phyloP scores from a whole-genome alignment of 2,329 filamentous ascomycete species.

The Neobulgaria alba region DNA sequence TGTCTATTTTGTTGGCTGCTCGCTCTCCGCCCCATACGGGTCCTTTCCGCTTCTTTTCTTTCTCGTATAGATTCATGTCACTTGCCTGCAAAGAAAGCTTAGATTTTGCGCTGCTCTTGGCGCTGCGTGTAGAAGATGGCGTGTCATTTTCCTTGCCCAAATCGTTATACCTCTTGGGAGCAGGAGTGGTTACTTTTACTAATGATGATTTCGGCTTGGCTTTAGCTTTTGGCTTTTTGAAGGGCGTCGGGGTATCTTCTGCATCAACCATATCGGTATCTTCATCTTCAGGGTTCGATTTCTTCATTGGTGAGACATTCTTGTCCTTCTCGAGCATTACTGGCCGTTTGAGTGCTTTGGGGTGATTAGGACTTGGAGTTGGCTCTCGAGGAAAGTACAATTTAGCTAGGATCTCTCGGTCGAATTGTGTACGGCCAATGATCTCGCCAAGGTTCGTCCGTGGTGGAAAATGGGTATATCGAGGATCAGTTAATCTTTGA shows the following conservation, averaged over 20 bases:
- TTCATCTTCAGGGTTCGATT: slow-evolving; percentile 1
- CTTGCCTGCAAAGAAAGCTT: slow-evolving; percentile 68
- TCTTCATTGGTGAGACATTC: slow-evolving; percentile 18
- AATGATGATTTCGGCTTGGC: slow-evolving; percentile 8
- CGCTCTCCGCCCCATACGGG: slow-evolving; percentile 53
- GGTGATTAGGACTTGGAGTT: slow-evolving; percentile 36
- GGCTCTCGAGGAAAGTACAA: slow-evolving; percentile 50
- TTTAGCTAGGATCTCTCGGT: slow-evolving; percentile 51
- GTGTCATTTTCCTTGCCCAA: slow-evolving; percentile 77
- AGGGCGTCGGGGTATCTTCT: slow-evolving; percentile 18
- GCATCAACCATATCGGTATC: slow-evolving; percentile 7
- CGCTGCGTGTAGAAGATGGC: slow-evolving; percentile 70
- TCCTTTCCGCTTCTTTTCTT: slow-evolving; percentile 74
- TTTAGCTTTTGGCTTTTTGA: slow-evolving; percentile 10
- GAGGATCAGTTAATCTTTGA: slow-evolving; percentile 60
- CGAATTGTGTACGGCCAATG: slow-evolving; percentile 79
- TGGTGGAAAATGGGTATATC: slow-evolving; percentile 79
- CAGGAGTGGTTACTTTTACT: slow-evolving; percentile 38
- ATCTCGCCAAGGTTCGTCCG: slow-evolving; percentile 90
- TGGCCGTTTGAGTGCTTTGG: slow-evolving; percentile 37
- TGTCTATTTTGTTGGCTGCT: slow-evolving; percentile 50
- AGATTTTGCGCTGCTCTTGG: slow-evolving; percentile 76
- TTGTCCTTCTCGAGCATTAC: slow-evolving; percentile 37
- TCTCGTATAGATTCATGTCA: slow-evolving; percentile 86
- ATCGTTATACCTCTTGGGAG: slow-evolving; percentile 40